Evolutionary conservation across 2,329 filamentous ascomycete species (phyloP).

Genomic region (Bretziella fagacearum): DNA sequence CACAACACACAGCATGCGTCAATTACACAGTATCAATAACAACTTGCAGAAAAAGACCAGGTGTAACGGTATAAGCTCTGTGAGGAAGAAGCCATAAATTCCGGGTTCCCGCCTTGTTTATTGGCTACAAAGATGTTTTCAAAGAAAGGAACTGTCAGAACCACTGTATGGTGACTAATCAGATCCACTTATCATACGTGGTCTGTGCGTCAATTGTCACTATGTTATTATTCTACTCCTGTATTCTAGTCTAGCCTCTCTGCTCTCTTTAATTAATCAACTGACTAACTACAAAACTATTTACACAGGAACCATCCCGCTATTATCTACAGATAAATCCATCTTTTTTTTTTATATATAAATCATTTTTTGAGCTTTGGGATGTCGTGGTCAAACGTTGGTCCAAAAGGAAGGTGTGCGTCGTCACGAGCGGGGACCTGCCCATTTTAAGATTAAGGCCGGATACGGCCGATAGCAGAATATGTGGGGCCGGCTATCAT

Average conservation of each 20-base stretch:
- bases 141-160: too few species aligned
- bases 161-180: too few species aligned
- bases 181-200: too few species aligned
- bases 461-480: conserved; percentile 1
- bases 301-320: too few species aligned
- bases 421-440: not conserved
- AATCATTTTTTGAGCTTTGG: not conserved
- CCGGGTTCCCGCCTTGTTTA: not conserved
- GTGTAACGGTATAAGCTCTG: not conserved
- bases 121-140: not conserved
- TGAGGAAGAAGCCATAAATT: too few species aligned
- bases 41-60: not conserved
- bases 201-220: too few species aligned
- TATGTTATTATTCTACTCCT: too few species aligned
- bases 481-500: not conserved
- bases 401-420: not conserved
- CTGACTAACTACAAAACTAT: too few species aligned
- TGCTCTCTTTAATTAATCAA: too few species aligned
- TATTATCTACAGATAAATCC: too few species aligned
- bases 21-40: not conserved
- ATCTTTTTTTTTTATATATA: not conserved
- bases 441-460: not conserved
- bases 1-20: not conserved
- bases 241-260: too few species aligned
- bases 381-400: not conserved